Evolutionary conservation across 2,329 filamentous ascomycete species (phyloP).

Genomic region (Pyricularia sp.): DNA sequence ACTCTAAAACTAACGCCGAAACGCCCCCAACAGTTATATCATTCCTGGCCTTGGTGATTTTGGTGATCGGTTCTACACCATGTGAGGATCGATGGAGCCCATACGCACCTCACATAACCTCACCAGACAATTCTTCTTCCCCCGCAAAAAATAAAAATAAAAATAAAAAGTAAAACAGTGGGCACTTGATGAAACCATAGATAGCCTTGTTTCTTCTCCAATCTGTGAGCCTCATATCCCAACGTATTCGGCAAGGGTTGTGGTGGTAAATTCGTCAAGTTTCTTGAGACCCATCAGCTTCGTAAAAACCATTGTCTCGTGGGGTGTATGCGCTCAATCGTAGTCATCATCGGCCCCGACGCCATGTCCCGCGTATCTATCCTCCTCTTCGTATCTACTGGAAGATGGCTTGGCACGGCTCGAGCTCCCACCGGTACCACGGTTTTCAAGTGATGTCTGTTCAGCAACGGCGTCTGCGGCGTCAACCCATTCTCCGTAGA

Average conservation of each 20-base stretch:
- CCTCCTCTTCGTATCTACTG: constrained; percentile 30
- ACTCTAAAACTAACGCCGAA: constrained; percentile 10
- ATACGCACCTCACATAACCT: neutral
- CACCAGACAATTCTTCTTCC: neutral
- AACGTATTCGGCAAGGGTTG: neutral
- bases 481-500: constrained; percentile 97
- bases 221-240: neutral
- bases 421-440: neutral
- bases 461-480: constrained; percentile 46
- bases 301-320: neutral
- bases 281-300: neutral
- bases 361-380: constrained; percentile 38
- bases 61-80: constrained; percentile 88
- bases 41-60: constrained; percentile 90
- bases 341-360: constrained; percentile 38
- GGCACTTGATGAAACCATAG: neutral
- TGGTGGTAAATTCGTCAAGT: neutral
- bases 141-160: too few relatives aligned
- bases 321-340: constrained; percentile 26
- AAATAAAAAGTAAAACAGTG: neutral
- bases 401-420: constrained; percentile 2
- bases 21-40: constrained; percentile 60
- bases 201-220: neutral
- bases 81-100: constrained; percentile 34
- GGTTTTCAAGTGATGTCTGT: constrained; percentile 5